Evolutionary conservation across 345 rosid genomes (phyloP).

Genomic region (Lumnitzera littorea): DNA sequence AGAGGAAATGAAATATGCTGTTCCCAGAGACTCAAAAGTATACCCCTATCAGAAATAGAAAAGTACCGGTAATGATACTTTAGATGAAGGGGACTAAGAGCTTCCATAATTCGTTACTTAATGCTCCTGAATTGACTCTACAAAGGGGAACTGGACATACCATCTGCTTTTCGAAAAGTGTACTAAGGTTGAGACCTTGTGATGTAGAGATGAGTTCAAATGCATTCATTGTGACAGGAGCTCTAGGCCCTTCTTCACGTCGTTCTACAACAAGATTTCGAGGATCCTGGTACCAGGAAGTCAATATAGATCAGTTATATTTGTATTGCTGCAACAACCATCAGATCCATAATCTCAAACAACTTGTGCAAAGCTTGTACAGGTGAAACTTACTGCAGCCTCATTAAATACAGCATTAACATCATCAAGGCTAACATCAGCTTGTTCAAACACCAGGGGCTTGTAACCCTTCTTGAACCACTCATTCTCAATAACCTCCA

Average conservation of each 20-base stretch:
- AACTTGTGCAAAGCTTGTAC: background rate
- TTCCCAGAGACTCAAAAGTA: too few relatives aligned
- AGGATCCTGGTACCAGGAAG: conserved; percentile 37
- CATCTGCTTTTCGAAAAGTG: conserved; percentile 95
- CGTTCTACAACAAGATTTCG: conserved; percentile 83
- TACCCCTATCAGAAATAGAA: too few relatives aligned
- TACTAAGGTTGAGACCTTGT: conserved; percentile 92
- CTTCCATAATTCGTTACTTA: background rate
- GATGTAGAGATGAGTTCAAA: conserved; percentile 96
- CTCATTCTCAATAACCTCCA: conserved; percentile 81
- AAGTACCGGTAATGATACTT: background rate
- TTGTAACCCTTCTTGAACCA: conserved; percentile 99
- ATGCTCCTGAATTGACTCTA: background rate
- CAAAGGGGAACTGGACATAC: conserved; percentile 23
- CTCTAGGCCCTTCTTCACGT: conserved; percentile 55
- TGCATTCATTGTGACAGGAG: conserved; percentile 91
- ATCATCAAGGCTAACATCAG: conserved; percentile 69
- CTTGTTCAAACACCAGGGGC: conserved; percentile 73
- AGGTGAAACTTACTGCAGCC: conserved; percentile 45
- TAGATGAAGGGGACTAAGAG: conserved; percentile 4
- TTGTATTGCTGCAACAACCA: conserved; percentile 7
- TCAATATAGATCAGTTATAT: conserved; percentile 1
- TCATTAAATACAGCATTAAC: conserved; percentile 80
- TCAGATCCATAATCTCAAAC: conserved; percentile 11
- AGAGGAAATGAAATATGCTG: too few relatives aligned